A percentile compares a stretch with the other conserved stretches of the same genome.
These are phyloP conservation scores for Saccharomycopsis synnaedendra DNA, from an alignment of 805 yeast genomes.

Conservation along the genomic window DNA sequence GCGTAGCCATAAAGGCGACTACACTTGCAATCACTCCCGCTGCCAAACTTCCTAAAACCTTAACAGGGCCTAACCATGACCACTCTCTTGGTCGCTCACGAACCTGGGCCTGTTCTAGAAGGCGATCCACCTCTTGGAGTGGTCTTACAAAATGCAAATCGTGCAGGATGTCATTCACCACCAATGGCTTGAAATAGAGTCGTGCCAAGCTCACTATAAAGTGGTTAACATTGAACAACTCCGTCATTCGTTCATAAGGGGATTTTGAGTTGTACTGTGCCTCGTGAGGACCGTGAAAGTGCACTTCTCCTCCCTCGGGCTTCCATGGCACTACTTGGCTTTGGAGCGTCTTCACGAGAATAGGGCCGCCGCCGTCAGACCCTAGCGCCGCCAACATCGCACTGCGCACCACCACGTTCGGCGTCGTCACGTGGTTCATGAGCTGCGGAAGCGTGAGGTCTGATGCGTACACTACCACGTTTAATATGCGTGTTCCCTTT, in stretches of 20 bases:
- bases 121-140: slow-evolving; percentile 25
- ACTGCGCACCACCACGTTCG: slow-evolving; percentile 81
- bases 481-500: slow-evolving; percentile 63
- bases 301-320: slow-evolving; percentile 26
- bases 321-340: slow-evolving; percentile 45
- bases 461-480: slow-evolving; percentile 78
- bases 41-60: slow-evolving; percentile 4
- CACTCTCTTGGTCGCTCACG: too few relatives aligned
- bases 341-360: slow-evolving; percentile 50
- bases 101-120: not conserved
- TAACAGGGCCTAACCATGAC: slow-evolving; percentile 6
- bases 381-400: slow-evolving; percentile 85
- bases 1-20: slow-evolving; percentile 20
- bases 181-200: slow-evolving; percentile 85
- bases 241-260: slow-evolving; percentile 83
- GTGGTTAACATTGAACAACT: slow-evolving; percentile 89
- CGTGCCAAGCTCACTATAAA: slow-evolving; percentile 85
- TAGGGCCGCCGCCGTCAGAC: slow-evolving; percentile 45
- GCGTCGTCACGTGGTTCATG: slow-evolving; percentile 84
- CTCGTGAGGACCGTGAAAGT: slow-evolving; percentile 36
- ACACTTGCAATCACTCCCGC: slow-evolving; percentile 4
- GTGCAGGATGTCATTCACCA: slow-evolving; percentile 74
- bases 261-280: slow-evolving; percentile 38
- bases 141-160: slow-evolving; percentile 31
- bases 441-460: slow-evolving; percentile 59